Percentiles rank a stretch among this genome's conserved stretches.
phyloP scores from a whole-genome alignment of 306 rosid species.

The Arachis hypogaea region DNA sequence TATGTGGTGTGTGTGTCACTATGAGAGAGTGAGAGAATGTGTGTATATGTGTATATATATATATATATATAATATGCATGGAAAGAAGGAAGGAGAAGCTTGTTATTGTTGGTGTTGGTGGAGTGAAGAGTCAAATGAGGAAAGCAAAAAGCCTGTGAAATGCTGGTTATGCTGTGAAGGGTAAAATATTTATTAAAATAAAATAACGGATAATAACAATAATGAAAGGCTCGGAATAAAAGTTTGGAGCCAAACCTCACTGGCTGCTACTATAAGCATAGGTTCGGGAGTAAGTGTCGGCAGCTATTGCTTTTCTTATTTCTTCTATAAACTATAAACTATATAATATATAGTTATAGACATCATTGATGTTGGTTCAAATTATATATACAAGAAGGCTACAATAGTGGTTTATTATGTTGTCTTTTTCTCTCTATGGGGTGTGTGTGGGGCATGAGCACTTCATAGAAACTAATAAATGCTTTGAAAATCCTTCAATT shows the following conservation, averaged over 20 bases:
- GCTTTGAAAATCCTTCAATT: conserved; percentile 26
- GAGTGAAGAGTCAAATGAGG: conserved; percentile 5
- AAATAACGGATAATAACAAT: conserved; percentile 25
- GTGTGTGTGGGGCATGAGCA: conserved; percentile 25
- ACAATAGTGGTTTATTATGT: not conserved
- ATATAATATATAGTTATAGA: too few species aligned
- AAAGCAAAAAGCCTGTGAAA: not conserved
- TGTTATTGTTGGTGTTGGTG: too few species aligned
- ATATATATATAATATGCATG: not conserved
- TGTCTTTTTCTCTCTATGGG: conserved; percentile 1
- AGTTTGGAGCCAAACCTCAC: conserved; percentile 35
- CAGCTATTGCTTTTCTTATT: conserved; percentile 39
- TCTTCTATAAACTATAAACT: not conserved
- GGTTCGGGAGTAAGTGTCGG: conserved; percentile 62
- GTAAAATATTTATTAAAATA: not conserved
- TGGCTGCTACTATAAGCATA: conserved; percentile 6
- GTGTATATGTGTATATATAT: too few species aligned
- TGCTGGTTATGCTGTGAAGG: conserved; percentile 10
- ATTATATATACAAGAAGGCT: not conserved
- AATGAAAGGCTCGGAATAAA: conserved; percentile 31
- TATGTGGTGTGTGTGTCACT: conserved; percentile 5
- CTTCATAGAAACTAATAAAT: conserved; percentile 18
- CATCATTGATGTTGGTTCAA: not conserved
- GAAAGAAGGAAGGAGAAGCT: conserved; percentile 35
- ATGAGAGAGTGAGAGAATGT: not conserved